phyloP scores from a whole-genome alignment of 2,329 filamentous ascomycete species.

The Fusarium sp. region DNA sequence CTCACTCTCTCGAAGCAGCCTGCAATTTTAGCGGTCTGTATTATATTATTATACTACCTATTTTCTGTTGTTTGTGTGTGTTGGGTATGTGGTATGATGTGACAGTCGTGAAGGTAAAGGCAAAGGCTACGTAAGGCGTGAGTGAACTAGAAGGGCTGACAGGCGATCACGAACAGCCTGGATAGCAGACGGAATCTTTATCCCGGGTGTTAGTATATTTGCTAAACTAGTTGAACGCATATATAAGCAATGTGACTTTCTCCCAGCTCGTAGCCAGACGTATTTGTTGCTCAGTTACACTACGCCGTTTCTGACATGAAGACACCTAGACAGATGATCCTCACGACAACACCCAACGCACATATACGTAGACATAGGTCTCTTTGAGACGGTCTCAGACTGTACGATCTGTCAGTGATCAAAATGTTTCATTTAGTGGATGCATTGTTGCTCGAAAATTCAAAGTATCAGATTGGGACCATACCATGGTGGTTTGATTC shows the following conservation, averaged over 20 bases:
- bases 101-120: neutral
- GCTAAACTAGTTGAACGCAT: neutral
- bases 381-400: neutral
- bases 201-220: neutral
- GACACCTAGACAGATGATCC: neutral
- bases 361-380: neutral
- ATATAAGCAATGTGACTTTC: neutral
- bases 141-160: neutral
- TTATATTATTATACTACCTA: constrained; percentile 24
- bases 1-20: constrained; percentile 1
- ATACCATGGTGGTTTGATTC: neutral
- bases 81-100: neutral
- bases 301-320: neutral
- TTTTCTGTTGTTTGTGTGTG: constrained; percentile 5
- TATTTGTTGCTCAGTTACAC: neutral
- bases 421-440: neutral
- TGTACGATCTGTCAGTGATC: neutral
- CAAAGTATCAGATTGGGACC: neutral
- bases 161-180: neutral
- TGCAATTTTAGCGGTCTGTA: constrained; percentile 13
- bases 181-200: neutral
- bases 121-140: neutral
- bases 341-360: neutral
- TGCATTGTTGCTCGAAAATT: constrained; percentile 4
- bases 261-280: neutral